Base-by-base conservation (phyloP, 2,329 filamentous ascomycete genomes). In the Sclerotinia glacialis region DNA sequence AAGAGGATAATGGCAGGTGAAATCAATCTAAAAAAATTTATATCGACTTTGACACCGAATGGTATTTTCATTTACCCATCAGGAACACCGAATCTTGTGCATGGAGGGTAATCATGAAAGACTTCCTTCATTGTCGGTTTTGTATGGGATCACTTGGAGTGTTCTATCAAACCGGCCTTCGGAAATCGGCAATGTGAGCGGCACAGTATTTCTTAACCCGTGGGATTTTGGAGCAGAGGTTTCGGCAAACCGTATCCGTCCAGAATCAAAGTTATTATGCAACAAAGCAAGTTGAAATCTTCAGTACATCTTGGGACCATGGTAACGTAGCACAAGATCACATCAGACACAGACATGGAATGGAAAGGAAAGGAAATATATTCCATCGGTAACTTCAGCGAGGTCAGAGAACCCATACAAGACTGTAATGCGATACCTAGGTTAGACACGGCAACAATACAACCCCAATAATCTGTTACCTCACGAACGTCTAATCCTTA, bases 41-140 rank as follows among this genome's bases (percentile, higher is more conserved):
- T 21, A 47, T 64, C 40, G 14, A 40, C 5, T 53, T 34, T 64
- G 62, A 58, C 23, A 46, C 42, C 28, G 21, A 26, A 23, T 26
- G 26, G 26, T 5, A 46, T 56, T 60, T 59, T 60, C n/a, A 37
- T 37, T 21, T 47, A 23, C 18, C 31, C 44, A 59, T 65, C 50
- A 50, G n/a, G 28, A 31, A 59, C 16, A 58, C 31, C 63, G 16
- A 40, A 44, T 46, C 46, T 18, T 50, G 31, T 59, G 42, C 26
- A 59, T 59, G 34, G 63, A 31, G 42, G 6, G 6, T 11, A n/a
- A 50, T 34, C 31, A 28, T 49, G 47, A 31, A 37, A 50, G 53
- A 49, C 44, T 44, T 47, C 21, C 54, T 46, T 60, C 11, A 5
- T 40, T 34, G 12, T 26, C 8, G 44, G 53, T 59, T 59, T 37